Evolutionary conservation across 2,329 filamentous ascomycete species (phyloP).

Genomic region (Colletotrichum aenigma): DNA sequence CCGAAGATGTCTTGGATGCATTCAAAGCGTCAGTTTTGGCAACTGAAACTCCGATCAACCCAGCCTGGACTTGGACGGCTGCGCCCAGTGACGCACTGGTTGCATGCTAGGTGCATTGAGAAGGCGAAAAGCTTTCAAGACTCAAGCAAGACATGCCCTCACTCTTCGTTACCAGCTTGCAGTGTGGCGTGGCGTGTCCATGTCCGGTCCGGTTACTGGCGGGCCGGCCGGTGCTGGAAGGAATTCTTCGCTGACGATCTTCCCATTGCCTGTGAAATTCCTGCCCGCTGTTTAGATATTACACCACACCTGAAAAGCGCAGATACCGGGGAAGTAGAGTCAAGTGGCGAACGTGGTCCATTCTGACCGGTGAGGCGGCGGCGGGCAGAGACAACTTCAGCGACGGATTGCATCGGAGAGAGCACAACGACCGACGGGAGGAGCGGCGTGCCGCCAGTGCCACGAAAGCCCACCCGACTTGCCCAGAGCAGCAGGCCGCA

Average conservation of each 20-base stretch:
- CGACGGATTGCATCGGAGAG: background rate
- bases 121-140: background rate
- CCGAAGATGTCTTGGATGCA: background rate
- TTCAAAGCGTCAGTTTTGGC: constrained; percentile 13
- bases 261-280: background rate
- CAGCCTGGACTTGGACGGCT: background rate
- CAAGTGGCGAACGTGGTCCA: background rate
- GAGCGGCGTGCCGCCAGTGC: constrained; percentile 10
- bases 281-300: background rate
- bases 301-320: background rate
- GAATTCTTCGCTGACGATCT: background rate
- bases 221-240: background rate
- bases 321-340: background rate
- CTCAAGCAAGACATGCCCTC: background rate
- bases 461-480: constrained; percentile 11
- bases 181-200: constrained; percentile 1
- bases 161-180: background rate
- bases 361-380: background rate
- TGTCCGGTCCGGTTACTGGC: background rate
- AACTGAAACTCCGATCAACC: constrained; percentile 7
- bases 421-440: background rate
- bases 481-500: constrained; percentile 17
- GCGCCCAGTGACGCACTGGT: constrained; percentile 12
- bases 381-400: background rate
- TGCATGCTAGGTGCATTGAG: background rate